A percentile compares a stretch with the other conserved stretches of the same genome.
These are phyloP conservation scores for Aspergillus avenaceus DNA, from an alignment of 495 filamentous ascomycete genomes.

Conservation along the genomic window DNA sequence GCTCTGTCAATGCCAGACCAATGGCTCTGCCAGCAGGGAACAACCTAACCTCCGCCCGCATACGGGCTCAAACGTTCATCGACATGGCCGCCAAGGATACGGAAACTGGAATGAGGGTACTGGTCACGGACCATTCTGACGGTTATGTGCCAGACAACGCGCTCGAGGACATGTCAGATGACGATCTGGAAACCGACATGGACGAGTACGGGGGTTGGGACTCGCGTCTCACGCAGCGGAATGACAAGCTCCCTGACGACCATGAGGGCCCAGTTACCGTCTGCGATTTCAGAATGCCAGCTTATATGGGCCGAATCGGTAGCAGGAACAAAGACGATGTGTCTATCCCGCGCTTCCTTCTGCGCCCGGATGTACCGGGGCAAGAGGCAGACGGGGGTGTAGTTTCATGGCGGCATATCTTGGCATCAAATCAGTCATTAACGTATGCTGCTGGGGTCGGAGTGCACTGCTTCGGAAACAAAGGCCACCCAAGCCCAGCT, in stretches of 20 bases:
- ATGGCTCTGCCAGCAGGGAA: slow-evolving; percentile 42
- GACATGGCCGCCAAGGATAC: slow-evolving; percentile 45
- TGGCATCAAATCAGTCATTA: slow-evolving; percentile 39
- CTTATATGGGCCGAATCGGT: slow-evolving; percentile 41
- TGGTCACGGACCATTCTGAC: slow-evolving; percentile 45
- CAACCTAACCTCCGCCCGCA: slow-evolving; percentile 43
- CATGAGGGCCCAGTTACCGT: slow-evolving; percentile 37
- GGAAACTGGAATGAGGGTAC: slow-evolving; percentile 36
- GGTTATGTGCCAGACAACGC: slow-evolving; percentile 37
- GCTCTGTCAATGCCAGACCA: slow-evolving; percentile 39
- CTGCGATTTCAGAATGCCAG: slow-evolving; percentile 42
- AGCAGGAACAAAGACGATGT: slow-evolving; percentile 23
- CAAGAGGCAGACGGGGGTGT: slow-evolving; percentile 43
- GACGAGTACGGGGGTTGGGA: slow-evolving; percentile 37
- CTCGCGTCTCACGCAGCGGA: slow-evolving; percentile 22
- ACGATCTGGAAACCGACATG: slow-evolving; percentile 32
- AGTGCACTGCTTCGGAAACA: slow-evolving; percentile 35
- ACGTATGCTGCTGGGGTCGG: slow-evolving; percentile 38
- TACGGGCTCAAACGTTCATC: slow-evolving; percentile 46
- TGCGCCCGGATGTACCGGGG: slow-evolving; percentile 40
- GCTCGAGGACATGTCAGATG: slow-evolving; percentile 25
- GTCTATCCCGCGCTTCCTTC: slow-evolving; percentile 40
- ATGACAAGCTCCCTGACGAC: slow-evolving; percentile 15
- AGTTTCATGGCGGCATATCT: slow-evolving; percentile 43
- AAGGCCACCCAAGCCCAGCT: slow-evolving; percentile 16